Conservation (phyloP, 352 stramenopile species). For the Hyaloperonospora brassicae region DNA sequence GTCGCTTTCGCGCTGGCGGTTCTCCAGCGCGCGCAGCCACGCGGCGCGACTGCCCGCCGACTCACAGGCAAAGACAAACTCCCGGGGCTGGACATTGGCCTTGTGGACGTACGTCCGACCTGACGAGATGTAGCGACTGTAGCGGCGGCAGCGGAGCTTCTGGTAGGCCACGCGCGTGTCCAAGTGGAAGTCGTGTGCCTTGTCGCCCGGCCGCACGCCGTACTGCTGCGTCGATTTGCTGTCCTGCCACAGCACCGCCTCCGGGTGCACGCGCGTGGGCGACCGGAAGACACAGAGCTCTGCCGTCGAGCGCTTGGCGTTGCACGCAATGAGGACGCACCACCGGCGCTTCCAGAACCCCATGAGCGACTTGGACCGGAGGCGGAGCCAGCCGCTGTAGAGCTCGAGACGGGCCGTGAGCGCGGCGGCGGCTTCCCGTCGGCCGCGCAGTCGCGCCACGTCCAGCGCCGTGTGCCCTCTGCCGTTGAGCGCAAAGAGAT, state of each 20-base stretch:
- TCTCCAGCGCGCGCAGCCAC: slow-evolving; percentile 35
- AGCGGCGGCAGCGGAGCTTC: slow-evolving; percentile 17
- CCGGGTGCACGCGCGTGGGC: slow-evolving; percentile 29
- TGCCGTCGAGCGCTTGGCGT: slow-evolving; percentile 28
- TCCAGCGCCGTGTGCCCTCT: slow-evolving; percentile 55
- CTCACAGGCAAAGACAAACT: slow-evolving; percentile 41
- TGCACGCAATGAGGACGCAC: slow-evolving; percentile 49
- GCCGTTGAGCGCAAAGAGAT: slow-evolving; percentile 42
- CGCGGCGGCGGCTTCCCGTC: slow-evolving; percentile 30
- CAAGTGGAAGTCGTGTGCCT: slow-evolving; percentile 39
- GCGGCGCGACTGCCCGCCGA: slow-evolving; percentile 20
- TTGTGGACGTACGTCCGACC: slow-evolving; percentile 24
- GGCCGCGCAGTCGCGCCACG: slow-evolving; percentile 40
- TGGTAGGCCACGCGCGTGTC: slow-evolving; percentile 36
- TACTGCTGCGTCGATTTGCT: slow-evolving; percentile 13
- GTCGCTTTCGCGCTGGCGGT: slow-evolving; percentile 10
- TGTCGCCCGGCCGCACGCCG: slow-evolving; percentile 17
- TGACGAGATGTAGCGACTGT: slow-evolving; percentile 29
- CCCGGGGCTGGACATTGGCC: slow-evolving; percentile 13
- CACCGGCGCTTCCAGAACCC: slow-evolving; percentile 58
- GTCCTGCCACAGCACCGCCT: slow-evolving; percentile 41
- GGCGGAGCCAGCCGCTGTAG: slow-evolving; percentile 50
- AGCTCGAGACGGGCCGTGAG: slow-evolving; percentile 45
- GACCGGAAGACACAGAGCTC: slow-evolving; percentile 51
- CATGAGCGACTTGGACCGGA: slow-evolving; percentile 28